A percentile compares a stretch with the other conserved stretches of the same genome.
phyloP scores from a whole-genome alignment of 208 protist species.

The Leishmania aethiopica region DNA sequence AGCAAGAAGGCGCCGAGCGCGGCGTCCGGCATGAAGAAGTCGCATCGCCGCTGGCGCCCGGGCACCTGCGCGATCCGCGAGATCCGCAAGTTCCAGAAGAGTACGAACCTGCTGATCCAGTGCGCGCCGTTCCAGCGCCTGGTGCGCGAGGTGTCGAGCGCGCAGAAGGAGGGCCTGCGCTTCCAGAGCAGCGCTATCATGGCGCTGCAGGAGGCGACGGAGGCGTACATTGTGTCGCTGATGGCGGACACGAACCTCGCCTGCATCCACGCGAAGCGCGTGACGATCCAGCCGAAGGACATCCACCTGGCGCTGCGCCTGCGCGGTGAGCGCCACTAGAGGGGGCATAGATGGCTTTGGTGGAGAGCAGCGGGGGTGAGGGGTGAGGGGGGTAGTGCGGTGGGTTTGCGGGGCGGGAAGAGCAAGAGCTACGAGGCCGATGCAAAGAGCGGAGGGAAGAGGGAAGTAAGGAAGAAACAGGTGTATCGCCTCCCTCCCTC shows the following conservation, averaged over 20 bases:
- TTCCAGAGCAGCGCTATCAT: conserved; percentile 87
- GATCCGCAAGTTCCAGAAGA: no score
- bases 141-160: no score
- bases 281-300: conserved; percentile 86
- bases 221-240: conserved; percentile 90
- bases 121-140: no score
- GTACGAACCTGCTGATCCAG: no score
- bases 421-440: background rate
- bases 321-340: conserved; percentile 56
- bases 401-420: no score
- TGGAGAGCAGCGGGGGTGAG: no score
- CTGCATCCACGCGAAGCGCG: conserved; percentile 85
- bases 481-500: background rate
- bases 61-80: no score
- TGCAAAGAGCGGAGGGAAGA: background rate
- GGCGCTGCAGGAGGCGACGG: conserved; percentile 91
- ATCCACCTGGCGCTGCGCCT: conserved; percentile 59
- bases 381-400: no score
- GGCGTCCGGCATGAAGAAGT: no score
- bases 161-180: no score
- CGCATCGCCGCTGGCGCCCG: no score
- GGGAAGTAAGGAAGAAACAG: background rate
- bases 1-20: no score
- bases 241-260: conserved; percentile 93
- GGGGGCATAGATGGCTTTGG: background rate